Percentiles rank a stretch among this genome's conserved stretches.
Evolutionary conservation across 805 yeast genomes (phyloP).

Genomic region (Starmera quercuum): DNA sequence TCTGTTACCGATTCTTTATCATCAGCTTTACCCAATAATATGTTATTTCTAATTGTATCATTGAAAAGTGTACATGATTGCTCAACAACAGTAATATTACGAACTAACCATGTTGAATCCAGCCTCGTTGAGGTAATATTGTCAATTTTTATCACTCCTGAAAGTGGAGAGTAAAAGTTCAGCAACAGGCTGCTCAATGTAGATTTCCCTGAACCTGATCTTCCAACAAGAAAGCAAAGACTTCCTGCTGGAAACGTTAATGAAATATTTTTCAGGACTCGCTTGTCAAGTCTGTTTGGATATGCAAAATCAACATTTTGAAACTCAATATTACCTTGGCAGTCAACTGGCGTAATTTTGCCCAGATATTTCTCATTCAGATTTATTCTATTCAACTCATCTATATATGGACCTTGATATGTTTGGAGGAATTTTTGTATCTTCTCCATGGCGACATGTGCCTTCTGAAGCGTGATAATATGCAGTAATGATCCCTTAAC

Average conservation of each 20-base stretch:
- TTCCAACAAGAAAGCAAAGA: conserved; percentile 67
- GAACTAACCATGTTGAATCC: conserved; percentile 43
- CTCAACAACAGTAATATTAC: conserved; percentile 65
- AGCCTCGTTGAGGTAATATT: conserved; percentile 38
- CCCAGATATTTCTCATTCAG: no score
- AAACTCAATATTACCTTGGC: conserved; percentile 47
- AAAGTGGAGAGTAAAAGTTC: conserved; percentile 41
- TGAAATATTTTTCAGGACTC: conserved; percentile 40
- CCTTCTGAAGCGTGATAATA: conserved; percentile 58
- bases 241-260: conserved; percentile 36
- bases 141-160: conserved; percentile 57
- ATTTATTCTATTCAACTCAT: neutral
- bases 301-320: conserved; percentile 55
- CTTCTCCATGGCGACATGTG: conserved; percentile 55
- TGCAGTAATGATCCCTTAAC: conserved; percentile 49
- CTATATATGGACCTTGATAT: neutral
- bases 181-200: conserved; percentile 61
- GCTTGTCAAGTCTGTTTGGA: conserved; percentile 42
- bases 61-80: conserved; percentile 64
- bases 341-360: conserved; percentile 14
- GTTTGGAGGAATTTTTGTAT: conserved; percentile 33
- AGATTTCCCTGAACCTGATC: conserved; percentile 92
- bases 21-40: conserved; percentile 39
- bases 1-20: conserved; percentile 16
- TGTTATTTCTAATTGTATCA: conserved; percentile 54